Evolutionary conservation across 2,329 filamentous ascomycete species (phyloP).

Genomic region (Ophiostoma piceae): DNA sequence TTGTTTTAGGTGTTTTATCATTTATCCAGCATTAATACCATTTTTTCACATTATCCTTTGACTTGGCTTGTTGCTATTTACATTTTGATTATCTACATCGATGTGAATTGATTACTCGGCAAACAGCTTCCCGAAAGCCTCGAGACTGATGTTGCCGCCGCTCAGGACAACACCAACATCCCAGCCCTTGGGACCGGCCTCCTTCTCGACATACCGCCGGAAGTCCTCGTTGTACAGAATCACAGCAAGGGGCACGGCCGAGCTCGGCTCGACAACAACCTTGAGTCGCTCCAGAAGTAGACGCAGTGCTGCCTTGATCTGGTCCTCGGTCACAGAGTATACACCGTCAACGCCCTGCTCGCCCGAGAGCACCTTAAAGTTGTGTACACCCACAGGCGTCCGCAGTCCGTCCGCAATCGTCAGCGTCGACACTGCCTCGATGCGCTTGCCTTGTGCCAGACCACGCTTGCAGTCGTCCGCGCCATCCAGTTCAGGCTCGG

Average conservation of each 20-base stretch:
- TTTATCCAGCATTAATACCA: neutral
- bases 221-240: slow-evolving; percentile 85
- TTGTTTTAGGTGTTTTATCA: neutral
- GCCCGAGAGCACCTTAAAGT: slow-evolving; percentile 68
- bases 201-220: slow-evolving; percentile 59
- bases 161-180: slow-evolving; percentile 57
- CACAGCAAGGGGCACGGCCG: slow-evolving; percentile 77
- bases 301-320: slow-evolving; percentile 71
- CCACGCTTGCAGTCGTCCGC: slow-evolving; percentile 77
- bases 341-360: slow-evolving; percentile 61
- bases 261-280: slow-evolving; percentile 82
- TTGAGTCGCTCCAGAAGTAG: slow-evolving; percentile 85
- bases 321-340: slow-evolving; percentile 69
- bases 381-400: slow-evolving; percentile 70
- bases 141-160: slow-evolving; percentile 55
- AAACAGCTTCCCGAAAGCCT: slow-evolving; percentile 50
- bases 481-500: slow-evolving; percentile 76
- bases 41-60: neutral
- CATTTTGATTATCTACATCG: neutral
- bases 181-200: slow-evolving; percentile 71
- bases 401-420: slow-evolving; percentile 87
- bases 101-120: neutral
- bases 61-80: neutral
- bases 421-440: slow-evolving; percentile 64
- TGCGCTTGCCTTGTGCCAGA: slow-evolving; percentile 56